Base-by-base conservation (phyloP, 805 yeast genomes). In the Candida hungchunana region DNA sequence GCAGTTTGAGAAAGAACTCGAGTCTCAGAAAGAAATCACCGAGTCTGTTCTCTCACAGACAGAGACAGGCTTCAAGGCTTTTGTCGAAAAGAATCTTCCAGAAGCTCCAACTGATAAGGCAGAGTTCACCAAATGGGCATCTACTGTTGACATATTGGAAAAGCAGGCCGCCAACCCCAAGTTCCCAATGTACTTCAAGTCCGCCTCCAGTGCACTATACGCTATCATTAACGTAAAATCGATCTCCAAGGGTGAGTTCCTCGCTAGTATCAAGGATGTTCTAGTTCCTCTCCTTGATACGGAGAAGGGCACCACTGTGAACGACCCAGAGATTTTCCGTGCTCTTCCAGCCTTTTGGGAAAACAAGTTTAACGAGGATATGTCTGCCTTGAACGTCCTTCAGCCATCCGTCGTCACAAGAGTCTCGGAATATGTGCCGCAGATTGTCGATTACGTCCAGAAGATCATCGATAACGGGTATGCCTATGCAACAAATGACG, bases 391-490 rank as follows among this genome's bases (percentile, higher is more conserved):
- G 58, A 89, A 89, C 51, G 97, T 93, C 7, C 65, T 84, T 34
- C 82, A 93, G 9, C 82, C 97, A 3, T 71, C 83, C 4, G 73
- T 88, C 19, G 85, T 94, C 18, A 93, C 98, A 3, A 77, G 98
- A 47, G 98, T 93, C 12, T 83, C 96, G 4, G 98, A 93, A 60
- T 90, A 87, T 54, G 79, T 90, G 29, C 97, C 97, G 2, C 96
- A 93, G 54, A 89, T 93, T 59, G 75, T 90, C 27, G 73, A 63
- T 12, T 90, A 79, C 60, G 95, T 93, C 14, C 71, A 76, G 45
- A 69, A 66, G 48, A 89, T 93, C 55, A 76, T 90, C 28, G 59
- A 54, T 4, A 83, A 82, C 50, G 96, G 96, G 1, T 90, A 71
- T 59, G 98, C 90, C 3, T 89, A 89, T 55, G 64, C 77, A 4